A percentile compares a stretch with the other conserved stretches of the same genome.
Evolutionary conservation across 129 eudicot species (phyloP).

Genomic region (Mikania micrantha): DNA sequence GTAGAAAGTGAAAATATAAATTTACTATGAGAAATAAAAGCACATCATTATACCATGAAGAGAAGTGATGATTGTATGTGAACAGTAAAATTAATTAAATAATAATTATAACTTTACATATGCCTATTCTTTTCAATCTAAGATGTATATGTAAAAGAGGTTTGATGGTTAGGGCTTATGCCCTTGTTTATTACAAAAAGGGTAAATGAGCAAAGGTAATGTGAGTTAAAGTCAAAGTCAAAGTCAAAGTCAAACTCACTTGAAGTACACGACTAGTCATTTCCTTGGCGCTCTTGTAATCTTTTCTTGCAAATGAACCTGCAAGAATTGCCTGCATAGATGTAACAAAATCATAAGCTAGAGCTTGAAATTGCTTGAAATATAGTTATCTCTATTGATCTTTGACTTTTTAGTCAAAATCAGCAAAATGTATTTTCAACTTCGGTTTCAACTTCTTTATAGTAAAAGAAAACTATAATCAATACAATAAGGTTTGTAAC

Average conservation of each 20-base stretch:
- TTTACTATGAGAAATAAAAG: not conserved
- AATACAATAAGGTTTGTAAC: not conserved
- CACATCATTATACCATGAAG: no score
- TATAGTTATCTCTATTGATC: not conserved
- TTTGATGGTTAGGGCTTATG: no score
- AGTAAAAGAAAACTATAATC: not conserved
- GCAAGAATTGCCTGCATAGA: conserved; percentile 45
- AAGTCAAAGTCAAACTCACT: conserved; percentile 21
- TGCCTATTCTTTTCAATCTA: no score
- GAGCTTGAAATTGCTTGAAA: not conserved
- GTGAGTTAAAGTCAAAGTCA: not conserved
- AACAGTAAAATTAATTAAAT: no score
- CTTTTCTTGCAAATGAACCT: conserved; percentile 39
- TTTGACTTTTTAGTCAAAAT: not conserved
- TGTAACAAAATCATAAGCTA: not conserved
- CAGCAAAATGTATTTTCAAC: not conserved
- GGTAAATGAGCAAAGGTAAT: not conserved
- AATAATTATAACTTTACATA: no score
- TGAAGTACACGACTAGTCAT: conserved; percentile 38
- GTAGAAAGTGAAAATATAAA: conserved; percentile 14
- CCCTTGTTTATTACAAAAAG: not conserved
- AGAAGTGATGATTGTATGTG: no score
- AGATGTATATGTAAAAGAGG: no score
- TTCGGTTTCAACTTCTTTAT: not conserved
- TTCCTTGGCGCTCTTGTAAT: conserved; percentile 28